Percentiles rank a stretch among this genome's conserved stretches.
phyloP scores from a whole-genome alignment of 1,284 basidiomycete species.

The Puccinia horiana region DNA sequence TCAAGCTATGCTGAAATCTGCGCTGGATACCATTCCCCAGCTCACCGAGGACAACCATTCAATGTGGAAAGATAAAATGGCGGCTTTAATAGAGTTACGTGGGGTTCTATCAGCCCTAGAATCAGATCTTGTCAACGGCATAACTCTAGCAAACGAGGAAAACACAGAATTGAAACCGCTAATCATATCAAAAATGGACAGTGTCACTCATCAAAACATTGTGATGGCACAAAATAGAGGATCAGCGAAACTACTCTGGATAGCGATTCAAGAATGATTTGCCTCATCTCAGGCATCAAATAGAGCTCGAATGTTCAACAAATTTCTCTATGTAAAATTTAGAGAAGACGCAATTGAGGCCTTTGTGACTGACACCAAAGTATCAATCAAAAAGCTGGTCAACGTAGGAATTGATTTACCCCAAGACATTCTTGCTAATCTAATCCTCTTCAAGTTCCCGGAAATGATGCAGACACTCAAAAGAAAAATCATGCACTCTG shows the following conservation, averaged over 20 bases:
- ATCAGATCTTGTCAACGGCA: too few species aligned
- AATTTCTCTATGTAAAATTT: background rate
- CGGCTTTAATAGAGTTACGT: too few species aligned
- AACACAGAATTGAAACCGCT: too few species aligned
- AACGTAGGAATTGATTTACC: background rate
- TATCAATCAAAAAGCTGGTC: background rate
- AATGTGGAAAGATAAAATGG: too few species aligned
- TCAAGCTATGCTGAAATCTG: too few species aligned
- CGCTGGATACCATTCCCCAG: too few species aligned
- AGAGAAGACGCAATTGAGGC: background rate
- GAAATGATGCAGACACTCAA: background rate
- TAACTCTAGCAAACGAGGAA: too few species aligned
- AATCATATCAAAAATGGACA: too few species aligned
- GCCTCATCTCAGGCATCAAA: background rate
- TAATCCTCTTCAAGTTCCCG: background rate
- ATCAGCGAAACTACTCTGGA: background rate
- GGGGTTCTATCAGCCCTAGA: too few species aligned
- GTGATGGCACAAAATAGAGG: background rate
- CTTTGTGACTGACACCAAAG: background rate
- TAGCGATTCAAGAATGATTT: background rate
- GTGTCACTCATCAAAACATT: background rate
- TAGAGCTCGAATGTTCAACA: background rate
- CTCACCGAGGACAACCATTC: too few species aligned
- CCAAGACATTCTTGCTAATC: background rate
- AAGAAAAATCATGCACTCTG: slow-evolving; percentile 1